Base-by-base conservation (phyloP, 2,329 filamentous ascomycete genomes). In the Xylariaceae sp. region DNA sequence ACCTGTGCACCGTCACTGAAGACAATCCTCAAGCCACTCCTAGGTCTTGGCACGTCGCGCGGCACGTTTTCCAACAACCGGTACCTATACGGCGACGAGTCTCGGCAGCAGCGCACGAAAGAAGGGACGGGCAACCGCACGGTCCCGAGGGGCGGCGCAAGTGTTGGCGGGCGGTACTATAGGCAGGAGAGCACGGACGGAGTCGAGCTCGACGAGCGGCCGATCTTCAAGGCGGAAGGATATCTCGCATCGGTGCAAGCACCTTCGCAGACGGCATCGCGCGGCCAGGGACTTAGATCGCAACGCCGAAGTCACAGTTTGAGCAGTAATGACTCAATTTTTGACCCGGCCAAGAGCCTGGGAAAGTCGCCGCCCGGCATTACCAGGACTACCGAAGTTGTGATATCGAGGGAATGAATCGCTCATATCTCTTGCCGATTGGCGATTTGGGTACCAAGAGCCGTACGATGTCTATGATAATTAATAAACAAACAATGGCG, bases 1-100 rank as follows among this genome's bases (percentile, higher is more conserved):
- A 67, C 66, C 35, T 72, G 68, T 38, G 63, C 71, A 9, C 69
- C 71, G 6, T 64, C 68, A 2, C 58, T 74, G 17, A 69, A 68
- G 46, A 44, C 45, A 30, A 33, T 56, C 6, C 18, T 57, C 11
- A 45, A 39, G 6, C 51, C 50, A 10, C 22, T 56, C 11, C 46
- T 52, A 6, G 22, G 22, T 7, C 22, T 27, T 5, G 22, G 4
- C 22, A 27, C 4, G 4, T 5, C 22, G 7, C 22, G 22, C 22
- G 22, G 22, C 4, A 27, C 22, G 22, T 27, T 7, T 5, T 27
- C 22, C 22, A 27, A 27, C 7, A 27, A 27, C 4, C 22, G 22
- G 22, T 27, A 27, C 7, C 22, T 27, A 27, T 27, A 27, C 22
- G 22, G 22, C 22, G 22, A 27, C 22, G 22, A 7, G 7, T 27